Conservation (phyloP, 1,284 basidiomycete genomes). For the Heterobasidion occidentale region DNA sequence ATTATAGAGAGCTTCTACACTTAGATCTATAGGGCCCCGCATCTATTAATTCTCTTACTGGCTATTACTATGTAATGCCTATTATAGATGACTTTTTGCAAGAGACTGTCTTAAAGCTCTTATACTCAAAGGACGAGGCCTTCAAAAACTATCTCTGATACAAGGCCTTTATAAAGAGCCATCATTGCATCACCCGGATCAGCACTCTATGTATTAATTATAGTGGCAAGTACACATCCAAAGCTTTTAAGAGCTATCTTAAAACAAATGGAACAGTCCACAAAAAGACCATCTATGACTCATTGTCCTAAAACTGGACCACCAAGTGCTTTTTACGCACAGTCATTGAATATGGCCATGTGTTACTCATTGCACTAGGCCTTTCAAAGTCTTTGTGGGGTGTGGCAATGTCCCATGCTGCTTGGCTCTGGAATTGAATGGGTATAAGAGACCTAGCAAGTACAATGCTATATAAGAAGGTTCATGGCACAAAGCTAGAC, state of each 20-base stretch:
- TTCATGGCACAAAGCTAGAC: neutral
- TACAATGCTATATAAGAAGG: neutral
- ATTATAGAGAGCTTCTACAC: neutral
- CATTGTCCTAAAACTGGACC: constrained; percentile 25
- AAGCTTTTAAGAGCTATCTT: constrained; percentile 19
- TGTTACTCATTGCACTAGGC: constrained; percentile 10
- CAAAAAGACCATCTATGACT: constrained; percentile 25
- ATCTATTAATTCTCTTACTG: neutral
- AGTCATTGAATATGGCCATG: neutral
- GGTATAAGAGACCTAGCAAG: no score
- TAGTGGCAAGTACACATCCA: neutral
- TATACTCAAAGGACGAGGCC: neutral
- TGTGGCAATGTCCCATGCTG: constrained; percentile 4
- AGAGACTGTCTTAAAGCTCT: neutral
- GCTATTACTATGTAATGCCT: neutral
- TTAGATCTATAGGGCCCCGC: constrained; percentile 1
- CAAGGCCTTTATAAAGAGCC: neutral
- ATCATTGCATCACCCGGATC: neutral
- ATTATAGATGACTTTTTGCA: neutral
- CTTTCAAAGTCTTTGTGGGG: constrained; percentile 11
- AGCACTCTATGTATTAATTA: neutral
- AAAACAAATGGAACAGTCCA: constrained; percentile 23
- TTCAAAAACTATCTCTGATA: neutral
- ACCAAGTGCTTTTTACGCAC: constrained; percentile 25
- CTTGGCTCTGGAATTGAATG: constrained; percentile 27